Conservation (phyloP, 345 rosid species). For the Brassica rapa region DNA sequence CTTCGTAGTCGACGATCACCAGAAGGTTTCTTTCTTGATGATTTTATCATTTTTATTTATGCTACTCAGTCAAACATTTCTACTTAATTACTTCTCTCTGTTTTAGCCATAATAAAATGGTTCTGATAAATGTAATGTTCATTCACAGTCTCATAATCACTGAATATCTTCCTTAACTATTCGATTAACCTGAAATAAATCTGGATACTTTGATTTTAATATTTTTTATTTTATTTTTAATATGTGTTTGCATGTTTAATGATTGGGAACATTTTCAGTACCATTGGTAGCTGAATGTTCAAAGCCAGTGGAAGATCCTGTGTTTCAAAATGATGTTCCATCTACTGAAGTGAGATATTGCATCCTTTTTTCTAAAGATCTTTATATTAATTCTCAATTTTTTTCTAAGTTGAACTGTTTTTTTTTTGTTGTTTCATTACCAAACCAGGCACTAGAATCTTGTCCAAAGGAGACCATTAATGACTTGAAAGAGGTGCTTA, state of each 20-base stretch:
- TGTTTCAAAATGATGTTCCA: conserved; percentile 55
- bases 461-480: conserved; percentile 59
- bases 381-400: not conserved
- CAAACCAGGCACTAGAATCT: conserved; percentile 64
- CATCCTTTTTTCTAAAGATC: not conserved
- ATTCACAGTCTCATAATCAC: conserved; percentile 1
- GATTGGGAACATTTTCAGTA: conserved; percentile 43
- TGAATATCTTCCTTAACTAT: not conserved
- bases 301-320: conserved; percentile 57
- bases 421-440: conserved; percentile 15
- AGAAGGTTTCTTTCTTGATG: conserved; percentile 44
- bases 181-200: not conserved
- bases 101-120: not conserved
- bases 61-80: not conserved
- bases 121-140: not conserved
- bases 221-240: not conserved
- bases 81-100: not conserved
- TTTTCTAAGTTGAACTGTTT: not conserved
- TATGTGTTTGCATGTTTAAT: not conserved
- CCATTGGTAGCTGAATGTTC: conserved; percentile 53
- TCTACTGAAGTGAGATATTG: conserved; percentile 50
- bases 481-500: conserved; percentile 55
- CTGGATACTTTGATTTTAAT: not conserved
- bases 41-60: not conserved
- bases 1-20: conserved; percentile 56